These are phyloP conservation scores for Exophiala lecanii-corni DNA, from an alignment of 2,329 filamentous ascomycete species.

Conservation along the genomic window DNA sequence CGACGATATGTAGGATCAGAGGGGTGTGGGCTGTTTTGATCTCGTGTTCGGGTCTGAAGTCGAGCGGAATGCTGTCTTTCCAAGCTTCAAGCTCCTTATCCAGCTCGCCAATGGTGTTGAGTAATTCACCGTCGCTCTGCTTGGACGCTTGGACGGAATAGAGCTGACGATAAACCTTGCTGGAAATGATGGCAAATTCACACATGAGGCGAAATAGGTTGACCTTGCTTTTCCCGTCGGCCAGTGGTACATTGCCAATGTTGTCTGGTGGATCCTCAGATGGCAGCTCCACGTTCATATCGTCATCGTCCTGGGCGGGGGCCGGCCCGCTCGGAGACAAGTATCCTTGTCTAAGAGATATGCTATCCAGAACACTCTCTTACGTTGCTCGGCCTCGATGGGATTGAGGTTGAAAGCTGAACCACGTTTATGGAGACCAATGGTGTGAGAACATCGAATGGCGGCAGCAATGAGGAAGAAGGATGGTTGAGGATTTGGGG, in stretches of 20 bases:
- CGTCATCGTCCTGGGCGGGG: slow-evolving; percentile 69
- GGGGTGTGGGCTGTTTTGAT: slow-evolving; percentile 91
- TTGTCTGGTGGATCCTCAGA: slow-evolving; percentile 87
- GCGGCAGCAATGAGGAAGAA: slow-evolving; percentile 89
- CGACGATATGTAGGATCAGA: slow-evolving; percentile 88
- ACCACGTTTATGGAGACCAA: slow-evolving; percentile 89
- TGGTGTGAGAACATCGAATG: slow-evolving; percentile 85
- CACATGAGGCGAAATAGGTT: slow-evolving; percentile 94
- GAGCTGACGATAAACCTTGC: slow-evolving; percentile 85
- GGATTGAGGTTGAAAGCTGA: slow-evolving; percentile 90
- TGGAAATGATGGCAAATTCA: slow-evolving; percentile 85
- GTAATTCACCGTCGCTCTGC: slow-evolving; percentile 83
- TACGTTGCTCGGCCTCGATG: slow-evolving; percentile 87
- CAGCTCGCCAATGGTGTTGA: slow-evolving; percentile 93
- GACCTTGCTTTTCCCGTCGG: slow-evolving; percentile 84
- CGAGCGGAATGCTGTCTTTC: slow-evolving; percentile 92
- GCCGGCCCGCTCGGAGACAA: slow-evolving; percentile 66
- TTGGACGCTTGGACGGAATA: slow-evolving; percentile 91
- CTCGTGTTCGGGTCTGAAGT: slow-evolving; percentile 95
- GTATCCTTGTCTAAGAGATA: slow-evolving; percentile 72
- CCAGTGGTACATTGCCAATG: slow-evolving; percentile 87
- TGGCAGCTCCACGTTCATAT: slow-evolving; percentile 94
- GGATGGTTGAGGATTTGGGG: slow-evolving; percentile 90
- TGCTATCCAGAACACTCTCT: slow-evolving; percentile 72
- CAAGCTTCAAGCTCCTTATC: slow-evolving; percentile 87